Evolutionary conservation across 2,329 filamentous ascomycete species (phyloP), one percentile per base, ranked within the genome.

Genomic region (Exophiala calicioides): DNA sequence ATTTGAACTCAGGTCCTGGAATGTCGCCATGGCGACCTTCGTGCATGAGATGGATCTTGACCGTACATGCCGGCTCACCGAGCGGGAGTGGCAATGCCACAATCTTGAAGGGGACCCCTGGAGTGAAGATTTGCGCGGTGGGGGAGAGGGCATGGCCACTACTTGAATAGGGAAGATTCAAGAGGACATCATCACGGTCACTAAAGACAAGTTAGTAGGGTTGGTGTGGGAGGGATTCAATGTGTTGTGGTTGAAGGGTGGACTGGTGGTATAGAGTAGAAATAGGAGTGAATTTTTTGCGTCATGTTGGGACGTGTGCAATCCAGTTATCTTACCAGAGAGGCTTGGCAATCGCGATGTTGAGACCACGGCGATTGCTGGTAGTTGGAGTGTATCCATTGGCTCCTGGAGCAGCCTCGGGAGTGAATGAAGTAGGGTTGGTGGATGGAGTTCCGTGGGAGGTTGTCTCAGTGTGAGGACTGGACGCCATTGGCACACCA

Each of bases 401-500:
- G 27, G 68, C 65, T 10, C 44, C 36, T 10, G 74, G 73, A 40
- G 65, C 65, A 30, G 80, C 79, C 12, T 80, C 77, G 0, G 82
- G 81, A 3, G 82, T 86, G 60, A 85, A 85, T 4, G 77, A 68
- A 4, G 82, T 83, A 31, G 84, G 56, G 38, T 76, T 78, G 5
- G 82, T 85, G 48, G 84, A 81, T 0, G 84, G 83, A 4, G 84
- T 86, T 12, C 76, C 78, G 56, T 80, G 76, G 30, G 36, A 49
- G 34, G 33, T 44, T 13, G 41, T 49, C 19, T 45, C 50, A 44
- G 47, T 37, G 19, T 40, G 43, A 30, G 53, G 50, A 42, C 50
- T 53, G 19, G 53, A 56, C 37, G 39, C 43, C 41, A 50, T 43
- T 21, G 23, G 41, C 29, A 24, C 33, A 19, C 43, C 45, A 44